These are phyloP conservation scores for Besnoitia besnoiti DNA, from an alignment of 169 alveolate species.

Conservation along the genomic window DNA sequence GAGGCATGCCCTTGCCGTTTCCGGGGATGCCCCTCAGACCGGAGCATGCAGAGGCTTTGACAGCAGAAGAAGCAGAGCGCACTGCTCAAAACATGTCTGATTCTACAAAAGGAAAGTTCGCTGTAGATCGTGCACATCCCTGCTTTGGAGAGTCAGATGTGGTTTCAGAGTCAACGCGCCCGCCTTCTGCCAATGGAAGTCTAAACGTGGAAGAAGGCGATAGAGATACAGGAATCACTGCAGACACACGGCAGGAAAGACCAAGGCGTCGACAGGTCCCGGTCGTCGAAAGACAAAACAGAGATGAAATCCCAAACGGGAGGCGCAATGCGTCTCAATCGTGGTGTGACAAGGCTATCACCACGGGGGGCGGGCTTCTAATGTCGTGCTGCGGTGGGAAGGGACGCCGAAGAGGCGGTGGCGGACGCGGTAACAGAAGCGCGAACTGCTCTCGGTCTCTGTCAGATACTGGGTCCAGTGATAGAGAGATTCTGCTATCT, in stretches of 20 bases:
- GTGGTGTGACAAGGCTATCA: not conserved
- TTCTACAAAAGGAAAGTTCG: no score
- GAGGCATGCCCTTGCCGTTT: not conserved
- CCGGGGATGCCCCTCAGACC: not conserved
- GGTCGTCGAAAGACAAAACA: not conserved
- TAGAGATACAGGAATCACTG: no score
- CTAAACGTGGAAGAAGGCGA: no score
- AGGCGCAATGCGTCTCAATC: not conserved
- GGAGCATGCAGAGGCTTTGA: not conserved
- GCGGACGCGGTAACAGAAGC: not conserved
- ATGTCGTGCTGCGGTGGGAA: not conserved
- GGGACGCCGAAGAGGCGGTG: not conserved
- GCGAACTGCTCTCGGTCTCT: not conserved
- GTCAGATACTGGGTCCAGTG: not conserved
- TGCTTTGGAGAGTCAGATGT: not conserved
- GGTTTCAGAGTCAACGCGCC: not conserved
- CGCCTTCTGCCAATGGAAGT: not conserved
- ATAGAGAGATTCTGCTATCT: not conserved
- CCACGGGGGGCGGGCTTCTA: not conserved
- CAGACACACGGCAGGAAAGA: not conserved
- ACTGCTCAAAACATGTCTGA: no score
- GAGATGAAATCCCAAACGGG: not conserved
- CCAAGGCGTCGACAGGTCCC: not conserved
- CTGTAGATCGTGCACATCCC: not conserved
- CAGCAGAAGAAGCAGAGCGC: not conserved